Evolutionary conservation across 108 stramenopile species (phyloP).

Genomic region (Skeletonema menzelii): DNA sequence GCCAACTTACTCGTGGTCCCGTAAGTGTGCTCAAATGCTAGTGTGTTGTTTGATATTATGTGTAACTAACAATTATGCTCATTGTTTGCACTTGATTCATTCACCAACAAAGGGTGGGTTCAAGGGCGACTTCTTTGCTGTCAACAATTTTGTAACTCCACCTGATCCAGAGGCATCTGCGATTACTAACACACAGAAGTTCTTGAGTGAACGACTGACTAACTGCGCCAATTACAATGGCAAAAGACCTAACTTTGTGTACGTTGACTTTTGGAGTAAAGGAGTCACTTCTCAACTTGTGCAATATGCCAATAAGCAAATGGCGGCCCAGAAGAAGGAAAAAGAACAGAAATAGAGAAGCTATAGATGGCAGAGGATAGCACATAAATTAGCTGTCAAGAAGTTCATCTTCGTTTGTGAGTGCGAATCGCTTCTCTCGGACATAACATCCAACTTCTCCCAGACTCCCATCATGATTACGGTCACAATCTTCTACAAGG

Average conservation of each 20-base stretch:
- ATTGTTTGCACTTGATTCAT: too few species aligned
- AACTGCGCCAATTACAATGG: slow-evolving; percentile 30
- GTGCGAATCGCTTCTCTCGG: neutral
- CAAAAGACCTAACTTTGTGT: slow-evolving; percentile 44
- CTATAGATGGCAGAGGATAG: neutral
- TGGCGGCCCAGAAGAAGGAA: neutral
- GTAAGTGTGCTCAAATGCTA: neutral
- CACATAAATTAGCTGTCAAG: neutral
- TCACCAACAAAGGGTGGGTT: neutral
- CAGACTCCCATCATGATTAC: slow-evolving; percentile 16
- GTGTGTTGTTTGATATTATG: too few species aligned
- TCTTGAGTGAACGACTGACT: slow-evolving; percentile 19
- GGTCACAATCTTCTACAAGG: slow-evolving; percentile 28
- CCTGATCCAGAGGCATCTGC: slow-evolving; percentile 28
- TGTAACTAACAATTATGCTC: too few species aligned
- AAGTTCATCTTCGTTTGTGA: neutral
- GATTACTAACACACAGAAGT: slow-evolving; percentile 30
- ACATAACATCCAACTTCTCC: slow-evolving; percentile 10
- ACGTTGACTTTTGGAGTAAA: slow-evolving; percentile 40
- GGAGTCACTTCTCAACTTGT: slow-evolving; percentile 27
- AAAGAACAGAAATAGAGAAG: neutral
- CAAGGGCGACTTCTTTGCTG: slow-evolving; percentile 32
- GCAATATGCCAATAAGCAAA: slow-evolving; percentile 32
- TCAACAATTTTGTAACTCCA: slow-evolving; percentile 47
- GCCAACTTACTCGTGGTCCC: slow-evolving; percentile 50